Evolutionary conservation across 2,329 filamentous ascomycete genomes (phyloP).

Genomic region (Penicillium expansum): DNA sequence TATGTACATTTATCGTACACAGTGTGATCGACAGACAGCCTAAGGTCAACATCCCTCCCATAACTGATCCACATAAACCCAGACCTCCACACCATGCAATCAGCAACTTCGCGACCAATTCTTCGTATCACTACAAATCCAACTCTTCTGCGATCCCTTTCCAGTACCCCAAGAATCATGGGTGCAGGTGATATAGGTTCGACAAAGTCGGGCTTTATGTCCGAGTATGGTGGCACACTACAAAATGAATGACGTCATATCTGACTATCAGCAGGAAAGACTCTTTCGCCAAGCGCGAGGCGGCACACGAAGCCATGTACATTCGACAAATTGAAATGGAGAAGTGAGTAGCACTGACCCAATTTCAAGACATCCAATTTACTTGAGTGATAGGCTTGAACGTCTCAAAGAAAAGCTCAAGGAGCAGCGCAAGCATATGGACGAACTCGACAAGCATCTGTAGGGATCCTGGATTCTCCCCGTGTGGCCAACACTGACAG

Average conservation of each 20-base stretch:
- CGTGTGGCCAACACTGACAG: neutral
- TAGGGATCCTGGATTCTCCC: slow-evolving; percentile 8
- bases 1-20: neutral
- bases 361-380: neutral
- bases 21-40: neutral
- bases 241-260: slow-evolving; percentile 24
- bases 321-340: slow-evolving; percentile 22
- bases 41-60: neutral
- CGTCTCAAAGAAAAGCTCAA: slow-evolving; percentile 20
- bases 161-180: slow-evolving; percentile 18
- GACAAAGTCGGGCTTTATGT: slow-evolving; percentile 27
- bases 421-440: slow-evolving; percentile 25
- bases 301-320: slow-evolving; percentile 18
- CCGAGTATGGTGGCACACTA: slow-evolving; percentile 21
- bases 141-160: slow-evolving; percentile 16
- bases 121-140: slow-evolving; percentile 10
- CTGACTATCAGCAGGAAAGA: slow-evolving; percentile 19
- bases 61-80: slow-evolving; percentile 1
- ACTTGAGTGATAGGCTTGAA: slow-evolving; percentile 12
- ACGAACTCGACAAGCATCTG: slow-evolving; percentile 29
- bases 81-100: slow-evolving; percentile 15
- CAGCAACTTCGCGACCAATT: slow-evolving; percentile 17
- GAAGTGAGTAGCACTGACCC: slow-evolving; percentile 10
- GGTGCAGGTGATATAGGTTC: slow-evolving; percentile 24
- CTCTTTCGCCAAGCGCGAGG: slow-evolving; percentile 20